Percentiles rank a stretch among this genome's conserved stretches.
Evolutionary conservation across 2,329 filamentous ascomycete genomes (phyloP).

Genomic region (Trichoderma pleuroti): DNA sequence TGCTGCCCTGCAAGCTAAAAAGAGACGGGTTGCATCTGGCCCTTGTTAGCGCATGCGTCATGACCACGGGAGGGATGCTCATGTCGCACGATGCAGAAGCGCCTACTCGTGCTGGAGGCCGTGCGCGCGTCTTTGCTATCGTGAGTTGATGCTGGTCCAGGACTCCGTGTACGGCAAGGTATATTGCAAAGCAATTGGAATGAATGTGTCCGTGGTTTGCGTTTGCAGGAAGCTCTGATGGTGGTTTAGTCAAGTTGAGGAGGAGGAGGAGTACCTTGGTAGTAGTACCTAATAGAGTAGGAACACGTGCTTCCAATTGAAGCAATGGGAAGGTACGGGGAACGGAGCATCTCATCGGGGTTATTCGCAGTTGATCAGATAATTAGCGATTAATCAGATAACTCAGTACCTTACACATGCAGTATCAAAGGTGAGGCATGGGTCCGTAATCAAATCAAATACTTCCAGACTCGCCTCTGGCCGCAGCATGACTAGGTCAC

Average conservation of each 20-base stretch:
- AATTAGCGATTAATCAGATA: background rate
- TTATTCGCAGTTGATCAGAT: background rate
- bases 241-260: background rate
- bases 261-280: background rate
- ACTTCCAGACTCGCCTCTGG: background rate
- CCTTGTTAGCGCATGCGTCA: constrained; percentile 9
- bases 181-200: background rate
- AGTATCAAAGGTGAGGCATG: background rate
- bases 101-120: background rate
- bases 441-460: background rate
- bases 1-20: background rate
- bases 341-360: background rate
- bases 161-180: background rate
- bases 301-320: background rate
- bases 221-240: background rate
- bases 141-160: background rate
- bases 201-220: background rate
- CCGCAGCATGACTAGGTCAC: background rate
- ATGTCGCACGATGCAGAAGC: constrained; percentile 9
- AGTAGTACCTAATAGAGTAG: too few relatives aligned
- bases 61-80: background rate
- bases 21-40: background rate
- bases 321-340: background rate
- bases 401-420: background rate
- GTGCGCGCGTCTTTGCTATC: background rate